A percentile compares a stretch with the other conserved stretches of the same genome.
Evolutionary conservation across 345 rosid genomes (phyloP).

Genomic region (Physaria fendleri): DNA sequence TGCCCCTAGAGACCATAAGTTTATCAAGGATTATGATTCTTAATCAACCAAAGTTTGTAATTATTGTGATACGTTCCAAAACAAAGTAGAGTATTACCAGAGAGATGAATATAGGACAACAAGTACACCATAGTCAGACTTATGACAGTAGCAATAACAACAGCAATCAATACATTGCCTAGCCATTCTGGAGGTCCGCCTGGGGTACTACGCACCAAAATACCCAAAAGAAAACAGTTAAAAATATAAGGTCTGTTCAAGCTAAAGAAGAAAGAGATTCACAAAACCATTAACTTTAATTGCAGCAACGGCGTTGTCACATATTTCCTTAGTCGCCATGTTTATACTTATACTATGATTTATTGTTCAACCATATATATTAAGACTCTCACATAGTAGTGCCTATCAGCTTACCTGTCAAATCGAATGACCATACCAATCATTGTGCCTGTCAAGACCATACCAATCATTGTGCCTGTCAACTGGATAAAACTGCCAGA

Average conservation of each 20-base stretch:
- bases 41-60: neutral
- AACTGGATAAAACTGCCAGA: slow-evolving; percentile 63
- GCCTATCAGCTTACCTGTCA: slow-evolving; percentile 50
- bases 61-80: neutral
- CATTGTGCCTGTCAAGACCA: slow-evolving; percentile 40
- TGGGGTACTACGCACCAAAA: slow-evolving; percentile 54
- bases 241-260: neutral
- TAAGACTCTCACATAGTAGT: neutral
- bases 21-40: neutral
- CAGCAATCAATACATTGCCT: slow-evolving; percentile 49
- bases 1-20: slow-evolving; percentile 47
- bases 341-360: neutral
- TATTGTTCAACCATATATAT: neutral
- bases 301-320: neutral
- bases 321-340: neutral
- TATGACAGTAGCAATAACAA: slow-evolving; percentile 49
- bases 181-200: slow-evolving; percentile 89
- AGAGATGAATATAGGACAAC: slow-evolving; percentile 81
- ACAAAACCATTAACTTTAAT: neutral
- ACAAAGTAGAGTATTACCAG: slow-evolving; percentile 42
- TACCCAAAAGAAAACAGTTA: slow-evolving; percentile 9
- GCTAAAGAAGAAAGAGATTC: neutral
- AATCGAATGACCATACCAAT: slow-evolving; percentile 64
- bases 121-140: slow-evolving; percentile 76
- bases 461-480: slow-evolving; percentile 45